These are phyloP conservation scores for Xerocomus amazonicus DNA, from an alignment of 1,284 basidiomycete species.

Conservation along the genomic window DNA sequence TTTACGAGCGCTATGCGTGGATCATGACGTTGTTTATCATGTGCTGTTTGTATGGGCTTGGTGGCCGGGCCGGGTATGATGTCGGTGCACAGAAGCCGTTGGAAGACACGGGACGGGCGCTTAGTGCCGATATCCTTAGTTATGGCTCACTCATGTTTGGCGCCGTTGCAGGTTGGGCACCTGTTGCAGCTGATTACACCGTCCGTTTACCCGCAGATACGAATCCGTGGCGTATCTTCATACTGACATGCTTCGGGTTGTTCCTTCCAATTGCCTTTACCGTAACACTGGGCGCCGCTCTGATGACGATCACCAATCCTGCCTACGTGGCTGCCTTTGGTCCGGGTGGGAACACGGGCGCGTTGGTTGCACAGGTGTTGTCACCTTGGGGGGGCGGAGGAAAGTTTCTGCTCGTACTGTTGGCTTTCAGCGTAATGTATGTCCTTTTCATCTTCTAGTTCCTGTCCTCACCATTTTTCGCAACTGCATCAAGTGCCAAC, in stretches of 20 bases:
- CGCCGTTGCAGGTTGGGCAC: constrained; percentile 48
- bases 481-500: constrained; percentile 40
- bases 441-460: constrained; percentile 9
- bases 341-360: constrained; percentile 46
- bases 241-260: constrained; percentile 54
- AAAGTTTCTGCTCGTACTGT: constrained; percentile 56
- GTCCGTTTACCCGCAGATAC: constrained; percentile 47
- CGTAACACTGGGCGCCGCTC: constrained; percentile 50
- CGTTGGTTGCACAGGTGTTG: constrained; percentile 42
- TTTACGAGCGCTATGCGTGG: constrained; percentile 65
- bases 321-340: constrained; percentile 48
- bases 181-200: constrained; percentile 55
- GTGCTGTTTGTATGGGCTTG: constrained; percentile 54
- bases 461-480: neutral
- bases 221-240: constrained; percentile 46
- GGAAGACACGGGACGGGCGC: constrained; percentile 45
- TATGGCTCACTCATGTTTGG: constrained; percentile 61
- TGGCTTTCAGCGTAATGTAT: constrained; percentile 52
- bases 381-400: constrained; percentile 50
- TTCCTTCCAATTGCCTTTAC: constrained; percentile 55
- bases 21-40: constrained; percentile 52
- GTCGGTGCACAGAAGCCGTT: constrained; percentile 41
- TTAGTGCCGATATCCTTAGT: constrained; percentile 47
- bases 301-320: constrained; percentile 55
- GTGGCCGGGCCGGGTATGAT: constrained; percentile 48